Evolutionary conservation across 768 basidiomycete genomes (phyloP), one percentile per base, ranked within the genome.

Genomic region (Exsudoporus frostii): DNA sequence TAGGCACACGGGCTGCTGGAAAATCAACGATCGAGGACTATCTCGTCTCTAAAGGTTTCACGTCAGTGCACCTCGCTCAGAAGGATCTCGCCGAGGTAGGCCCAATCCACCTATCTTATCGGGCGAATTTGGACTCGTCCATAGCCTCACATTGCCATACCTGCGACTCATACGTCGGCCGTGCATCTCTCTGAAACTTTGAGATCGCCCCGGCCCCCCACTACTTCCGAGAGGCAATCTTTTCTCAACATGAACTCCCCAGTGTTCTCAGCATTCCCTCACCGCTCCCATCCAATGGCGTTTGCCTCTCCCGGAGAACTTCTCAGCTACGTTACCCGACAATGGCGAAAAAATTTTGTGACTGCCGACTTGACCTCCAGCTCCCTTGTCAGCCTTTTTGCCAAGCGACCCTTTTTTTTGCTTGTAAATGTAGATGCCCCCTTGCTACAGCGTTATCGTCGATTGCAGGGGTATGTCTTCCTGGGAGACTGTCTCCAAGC

Each of bases 381-480:
- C 27, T 71, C 76, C 4, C 70, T 83, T 15, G 74, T 98, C 33
- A 79, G 80, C 54, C 71, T 77, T 45, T 98, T 97, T 64, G 67
- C 82, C 33, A 93, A 85, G 63, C 76, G 97, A 17, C 97, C 97
- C 0, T 98, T 93, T 68, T 93, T 97, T 68, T 74, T 98, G 66
- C 79, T 98, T 22, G 72, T 97, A 41, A 80, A 74, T 43, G 78
- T 93, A 29, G 93, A 98, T 56, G 96, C 92, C 0, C 94, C 94
- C 0, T 64, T 95, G 30, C 69, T 83, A 39, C 73, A 80, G 40
- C 78, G 96, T 38, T 97, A 79, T 69, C 64, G 68, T 51, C 81
- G 92, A 27, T 79, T 79, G 38, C 73, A 72, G 56, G 73, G 74
- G 81, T 83, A 61, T 60, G 77, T 70, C 47, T 33, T 54, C 40